Evolutionary conservation across 2,329 filamentous ascomycete species (phyloP), one percentile per base, ranked within the genome.

Genomic region (Aureobasidium lini): DNA sequence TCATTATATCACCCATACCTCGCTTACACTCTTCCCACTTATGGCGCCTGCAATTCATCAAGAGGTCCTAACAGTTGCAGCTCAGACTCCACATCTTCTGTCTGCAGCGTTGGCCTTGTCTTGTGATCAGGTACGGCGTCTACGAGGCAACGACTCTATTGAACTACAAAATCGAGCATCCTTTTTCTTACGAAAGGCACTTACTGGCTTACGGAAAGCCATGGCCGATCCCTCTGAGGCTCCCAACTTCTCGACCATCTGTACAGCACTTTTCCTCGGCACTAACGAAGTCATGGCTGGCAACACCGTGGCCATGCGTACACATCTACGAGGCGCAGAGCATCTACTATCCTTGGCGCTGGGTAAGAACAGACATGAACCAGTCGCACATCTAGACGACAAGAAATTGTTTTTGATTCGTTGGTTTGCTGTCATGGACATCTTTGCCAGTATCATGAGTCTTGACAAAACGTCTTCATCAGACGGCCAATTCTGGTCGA

Each of bases 261-360:
- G 46, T 9, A 59, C 57, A 3, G 57, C 46, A 15, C 57, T 59
- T 1, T 50, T 50, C 5, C 47, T 59, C 16, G 53, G 57, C 32
- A 59, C 57, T 6, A 50, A 59, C 6, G 57, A 59, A 31, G 47
- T 59, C 31, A 59, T 59, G 57, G 46, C 57, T 29, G 57, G 57
- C 11, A 59, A 59, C 10, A 40, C 39, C 0, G 13, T 37, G 31
- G 57, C 36, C 4, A 44, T 50, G 57, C 46, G 32, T 11, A 59
- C 57, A 7, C 57, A 59, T 46, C 48, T 59, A 4, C 48, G 48
- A 3, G 57, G 57, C 18, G 57, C 47, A n/a, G 57, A 59, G n/a
- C 31, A 59, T 15, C 15, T 59, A 11, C 40, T 59, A 2, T 52
- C 57, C 5, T 16, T 59, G 3, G 57, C 57, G 1, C n/a, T 59